Evolutionary conservation across 2,329 filamentous ascomycete genomes (phyloP).

Genomic region (Aspergillus sp.): DNA sequence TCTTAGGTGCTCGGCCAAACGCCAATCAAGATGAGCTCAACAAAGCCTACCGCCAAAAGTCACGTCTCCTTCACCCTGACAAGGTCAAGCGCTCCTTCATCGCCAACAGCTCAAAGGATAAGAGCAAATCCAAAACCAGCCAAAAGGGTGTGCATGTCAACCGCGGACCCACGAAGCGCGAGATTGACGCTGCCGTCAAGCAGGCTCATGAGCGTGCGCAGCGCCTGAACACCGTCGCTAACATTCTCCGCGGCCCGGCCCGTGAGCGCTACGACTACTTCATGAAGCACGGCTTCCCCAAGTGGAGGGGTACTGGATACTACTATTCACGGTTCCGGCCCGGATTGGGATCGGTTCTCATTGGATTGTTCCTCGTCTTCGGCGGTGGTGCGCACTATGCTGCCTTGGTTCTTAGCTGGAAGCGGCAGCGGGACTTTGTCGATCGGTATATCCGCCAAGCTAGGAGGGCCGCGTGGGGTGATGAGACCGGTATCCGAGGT

Average conservation of each 20-base stretch:
- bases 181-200: conserved; percentile 80
- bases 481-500: conserved; percentile 67
- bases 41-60: conserved; percentile 91
- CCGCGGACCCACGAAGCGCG: conserved; percentile 72
- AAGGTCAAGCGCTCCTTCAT: conserved; percentile 87
- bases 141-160: conserved; percentile 67
- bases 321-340: conserved; percentile 96
- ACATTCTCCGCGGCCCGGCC: conserved; percentile 79
- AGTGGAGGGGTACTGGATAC: conserved; percentile 97
- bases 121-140: conserved; percentile 54
- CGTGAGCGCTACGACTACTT: conserved; percentile 95
- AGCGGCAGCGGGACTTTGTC: conserved; percentile 87
- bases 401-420: conserved; percentile 83
- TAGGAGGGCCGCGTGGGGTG: conserved; percentile 85
- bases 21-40: conserved; percentile 87
- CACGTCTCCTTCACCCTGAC: conserved; percentile 84
- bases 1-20: conserved; percentile 74
- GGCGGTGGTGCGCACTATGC: conserved; percentile 89
- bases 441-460: conserved; percentile 90
- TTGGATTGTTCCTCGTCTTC: conserved; percentile 78
- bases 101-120: conserved; percentile 66
- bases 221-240: conserved; percentile 79
- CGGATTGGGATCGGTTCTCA: conserved; percentile 80
- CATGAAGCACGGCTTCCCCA: conserved; percentile 87
- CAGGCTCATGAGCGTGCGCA: conserved; percentile 81